Evolutionary conservation across 1,139 yeast genomes (phyloP).

Genomic region (Hemisphaericaspora xylanilytica): DNA sequence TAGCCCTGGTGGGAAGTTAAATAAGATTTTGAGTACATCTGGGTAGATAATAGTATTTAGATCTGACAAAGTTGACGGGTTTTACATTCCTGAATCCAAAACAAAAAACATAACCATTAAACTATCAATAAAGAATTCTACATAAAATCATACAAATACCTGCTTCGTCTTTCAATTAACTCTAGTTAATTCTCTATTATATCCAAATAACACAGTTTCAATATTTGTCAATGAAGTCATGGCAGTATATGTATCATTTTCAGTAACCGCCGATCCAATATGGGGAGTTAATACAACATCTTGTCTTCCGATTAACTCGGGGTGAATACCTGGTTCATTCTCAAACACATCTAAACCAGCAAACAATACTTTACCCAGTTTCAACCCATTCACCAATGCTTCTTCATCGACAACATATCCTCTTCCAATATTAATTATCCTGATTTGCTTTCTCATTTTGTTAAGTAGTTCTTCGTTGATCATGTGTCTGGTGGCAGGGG

Average conservation of each 20-base stretch:
- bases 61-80: too few relatives aligned
- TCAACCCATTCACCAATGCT: conserved; percentile 66
- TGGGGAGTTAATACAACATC: conserved; percentile 80
- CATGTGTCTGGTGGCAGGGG: conserved; percentile 55
- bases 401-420: conserved; percentile 72
- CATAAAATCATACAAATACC: too few relatives aligned
- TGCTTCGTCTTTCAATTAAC: too few relatives aligned
- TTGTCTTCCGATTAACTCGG: conserved; percentile 52
- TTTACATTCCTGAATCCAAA: too few relatives aligned
- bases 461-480: conserved; percentile 49
- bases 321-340: conserved; percentile 60
- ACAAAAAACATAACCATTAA: background rate
- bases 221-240: conserved; percentile 47
- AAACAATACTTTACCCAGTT: conserved; percentile 62
- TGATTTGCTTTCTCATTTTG: conserved; percentile 49
- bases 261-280: conserved; percentile 68
- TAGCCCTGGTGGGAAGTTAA: too few relatives aligned
- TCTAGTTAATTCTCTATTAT: conserved; percentile 30
- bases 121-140: too few relatives aligned
- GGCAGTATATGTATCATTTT: conserved; percentile 47
- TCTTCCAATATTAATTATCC: conserved; percentile 76
- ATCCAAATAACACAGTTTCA: conserved; percentile 32
- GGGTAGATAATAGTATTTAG: too few relatives aligned
- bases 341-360: conserved; percentile 84
- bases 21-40: too few relatives aligned